Base-by-base conservation (phyloP, 2,329 filamentous ascomycete species). In the Monilinia vaccinii-corymbosi region DNA sequence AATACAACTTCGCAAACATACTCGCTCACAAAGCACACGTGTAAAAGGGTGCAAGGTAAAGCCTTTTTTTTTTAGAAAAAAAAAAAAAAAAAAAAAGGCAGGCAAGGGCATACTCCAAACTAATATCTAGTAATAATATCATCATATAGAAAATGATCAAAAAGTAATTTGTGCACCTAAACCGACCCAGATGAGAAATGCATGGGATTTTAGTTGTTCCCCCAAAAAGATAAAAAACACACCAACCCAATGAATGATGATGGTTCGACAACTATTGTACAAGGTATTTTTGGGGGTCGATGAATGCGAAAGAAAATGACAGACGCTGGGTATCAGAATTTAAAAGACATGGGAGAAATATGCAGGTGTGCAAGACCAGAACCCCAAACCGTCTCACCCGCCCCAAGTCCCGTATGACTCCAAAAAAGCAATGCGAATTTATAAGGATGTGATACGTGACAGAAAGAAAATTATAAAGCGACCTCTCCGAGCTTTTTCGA, bases 321-420 rank as follows among this genome's bases (percentile, higher is more conserved):
- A 51, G 56, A 51, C 36, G 28, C 38, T 58, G 56, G 56, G 56
- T 58, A 58, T 58, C 56, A 58, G 56, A 58, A 58, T 44, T 52
- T 31, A 31, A 34, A 31, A 34, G 40, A 42, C 51, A 40, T 58
- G 16, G 46, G 34, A 34, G 40, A 56, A 56, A 51, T 18, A 51
- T 42, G 32, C 56, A 40, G 28, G 36, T 58, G 51, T 58, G 56
- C 56, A 58, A 58, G 46, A 58, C 36, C 46, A 14, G 46, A 58
- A 44, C 47, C 46, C 23, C 3, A 28, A 40, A 38, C 56, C 46
- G 36, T n/a, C n/a, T n/a, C n/a, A 40, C 25, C 46, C 36, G 28
- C 46, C 56, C 46, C n/a, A n/a, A 42, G 28, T 25, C 38, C 51
- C 51, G n/a, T 21, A 44, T 34, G 32, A 57, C 45, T 57, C 55